Evolutionary conservation across 306 rosid genomes (phyloP), one percentile per base, ranked within the genome.

Genomic region (Quercus ilex): DNA sequence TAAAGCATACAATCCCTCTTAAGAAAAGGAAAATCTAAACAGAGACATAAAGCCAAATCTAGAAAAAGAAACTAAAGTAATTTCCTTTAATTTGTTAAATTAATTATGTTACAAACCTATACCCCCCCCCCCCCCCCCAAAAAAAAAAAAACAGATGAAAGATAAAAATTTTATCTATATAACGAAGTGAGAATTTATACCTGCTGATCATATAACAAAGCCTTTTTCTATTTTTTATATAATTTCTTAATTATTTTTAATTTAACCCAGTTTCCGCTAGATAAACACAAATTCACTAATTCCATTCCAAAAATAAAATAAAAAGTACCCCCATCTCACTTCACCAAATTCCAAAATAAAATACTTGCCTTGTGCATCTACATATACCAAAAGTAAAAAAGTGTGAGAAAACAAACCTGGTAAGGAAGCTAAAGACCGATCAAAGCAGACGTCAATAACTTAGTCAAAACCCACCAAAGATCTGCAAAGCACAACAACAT

Each of bases 401-500:
- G 62, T 76, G 21, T 23, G 69, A 76, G 67, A 82, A 30, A 77
- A 17, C 84, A 21, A 82, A 85, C 87, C 88, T 38, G 72, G 75
- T 53, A 55, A 25, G 56, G 28, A 80, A 31, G 1, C 74, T 57
- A 15, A 15, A 75, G 77, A 41, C 79, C 52, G 76, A 80, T 80
- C 74, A 60, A 60, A 70, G 60, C 79, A 81, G 84, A 28, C 63
- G 73, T 72, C 79, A 73, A 57, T 55, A 73, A 79, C 83, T 78
- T 77, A 79, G 84, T 81, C 89, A 73, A 53, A 87, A 46, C 30
- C 79, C 43, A 57, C 12, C 63, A 68, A 87, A 77, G 73, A 80
- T 53, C 91, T 80, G 87, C 80, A 74, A 81, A 70, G 17, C 74
- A 74, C 8, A 70, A 78, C 28, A 77, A 76, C 63, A 77, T 28